These are phyloP conservation scores for Dendrobium chrysotoxum DNA, from an alignment of 106 monocot species.

Conservation along the genomic window DNA sequence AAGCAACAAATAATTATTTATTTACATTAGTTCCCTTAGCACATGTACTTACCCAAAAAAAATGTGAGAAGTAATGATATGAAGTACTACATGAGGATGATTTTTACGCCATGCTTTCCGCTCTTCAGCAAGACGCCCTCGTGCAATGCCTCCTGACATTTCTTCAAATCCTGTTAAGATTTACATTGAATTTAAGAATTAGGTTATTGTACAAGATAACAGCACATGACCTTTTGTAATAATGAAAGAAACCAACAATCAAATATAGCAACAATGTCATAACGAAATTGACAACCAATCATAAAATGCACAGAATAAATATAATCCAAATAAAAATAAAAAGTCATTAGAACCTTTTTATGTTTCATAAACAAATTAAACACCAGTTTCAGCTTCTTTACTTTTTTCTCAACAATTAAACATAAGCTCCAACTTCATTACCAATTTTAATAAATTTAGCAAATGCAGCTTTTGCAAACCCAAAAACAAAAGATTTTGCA, in stretches of 20 bases:
- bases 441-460: not conserved
- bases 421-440: not conserved
- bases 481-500: not conserved
- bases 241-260: not conserved
- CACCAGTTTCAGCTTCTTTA: not conserved
- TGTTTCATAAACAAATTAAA: not conserved
- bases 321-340: not conserved
- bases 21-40: not conserved
- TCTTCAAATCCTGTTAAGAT: not conserved
- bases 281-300: not conserved
- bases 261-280: not conserved
- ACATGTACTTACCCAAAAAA: not conserved
- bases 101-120: constrained; percentile 89
- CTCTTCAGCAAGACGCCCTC: constrained; percentile 78
- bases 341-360: not conserved
- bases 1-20: not conserved
- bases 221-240: not conserved
- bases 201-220: not conserved
- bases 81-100: constrained; percentile 52
- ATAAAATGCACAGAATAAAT: not conserved
- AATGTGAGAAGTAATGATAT: not conserved
- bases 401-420: not conserved
- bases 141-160: constrained; percentile 79
- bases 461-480: not conserved
- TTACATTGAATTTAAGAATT: not conserved